A percentile compares a stretch with the other conserved stretches of the same genome.
phyloP scores from a whole-genome alignment of 208 protist genomes.

The Tritrichomonas musculus region DNA sequence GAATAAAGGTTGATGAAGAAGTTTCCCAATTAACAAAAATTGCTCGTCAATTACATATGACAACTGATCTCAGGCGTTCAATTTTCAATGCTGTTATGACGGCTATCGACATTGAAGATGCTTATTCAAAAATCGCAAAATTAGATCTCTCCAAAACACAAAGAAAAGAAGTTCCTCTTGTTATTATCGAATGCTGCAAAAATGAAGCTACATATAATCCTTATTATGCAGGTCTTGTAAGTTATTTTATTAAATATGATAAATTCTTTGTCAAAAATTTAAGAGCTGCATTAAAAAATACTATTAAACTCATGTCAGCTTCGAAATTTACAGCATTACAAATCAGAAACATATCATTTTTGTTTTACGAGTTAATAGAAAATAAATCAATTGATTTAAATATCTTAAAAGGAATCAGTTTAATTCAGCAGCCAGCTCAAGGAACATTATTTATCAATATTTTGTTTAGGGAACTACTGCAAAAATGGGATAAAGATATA shows the following conservation, averaged over 20 bases:
- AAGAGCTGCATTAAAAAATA: neutral
- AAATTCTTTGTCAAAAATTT: neutral
- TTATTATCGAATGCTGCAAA: neutral
- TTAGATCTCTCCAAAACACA: neutral
- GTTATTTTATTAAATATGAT: neutral
- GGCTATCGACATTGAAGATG: neutral
- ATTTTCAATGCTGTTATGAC: constrained; percentile 19
- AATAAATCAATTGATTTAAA: neutral
- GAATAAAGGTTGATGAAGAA: neutral
- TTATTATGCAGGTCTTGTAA: neutral
- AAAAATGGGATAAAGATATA: neutral
- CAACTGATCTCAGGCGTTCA: neutral
- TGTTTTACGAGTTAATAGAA: neutral
- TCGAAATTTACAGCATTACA: neutral
- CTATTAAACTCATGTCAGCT: neutral
- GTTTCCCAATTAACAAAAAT: neutral
- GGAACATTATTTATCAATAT: neutral
- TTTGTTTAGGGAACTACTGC: neutral
- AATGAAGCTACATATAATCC: constrained; percentile 1
- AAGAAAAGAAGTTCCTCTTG: neutral
- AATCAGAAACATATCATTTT: neutral
- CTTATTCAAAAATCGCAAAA: neutral
- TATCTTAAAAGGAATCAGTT: neutral
- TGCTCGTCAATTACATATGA: neutral
- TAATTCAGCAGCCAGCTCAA: neutral